These are phyloP conservation scores for Boletus albobrunnescens DNA, from an alignment of 1,284 basidiomycete species.

Conservation along the genomic window DNA sequence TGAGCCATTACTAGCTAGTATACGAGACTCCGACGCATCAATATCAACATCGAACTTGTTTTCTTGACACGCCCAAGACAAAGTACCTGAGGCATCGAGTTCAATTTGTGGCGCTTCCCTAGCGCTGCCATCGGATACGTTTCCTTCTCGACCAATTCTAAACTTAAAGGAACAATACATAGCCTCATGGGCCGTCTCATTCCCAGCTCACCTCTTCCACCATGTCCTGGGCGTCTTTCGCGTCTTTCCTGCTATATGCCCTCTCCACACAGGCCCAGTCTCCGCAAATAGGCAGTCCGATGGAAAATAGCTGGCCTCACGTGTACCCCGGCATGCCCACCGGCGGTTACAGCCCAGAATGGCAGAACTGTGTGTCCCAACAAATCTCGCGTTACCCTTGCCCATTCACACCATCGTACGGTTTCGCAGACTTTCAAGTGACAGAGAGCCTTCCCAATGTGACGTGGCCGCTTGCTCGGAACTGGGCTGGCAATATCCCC, in stretches of 20 bases:
- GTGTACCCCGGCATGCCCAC: constrained; percentile 28
- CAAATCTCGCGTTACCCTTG: not conserved
- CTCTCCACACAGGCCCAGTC: constrained; percentile 13
- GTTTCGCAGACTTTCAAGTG: constrained; percentile 53
- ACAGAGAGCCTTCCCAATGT: constrained; percentile 57
- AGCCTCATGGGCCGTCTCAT: too few species aligned
- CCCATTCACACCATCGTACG: not conserved
- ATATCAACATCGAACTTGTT: too few species aligned
- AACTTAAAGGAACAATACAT: too few species aligned
- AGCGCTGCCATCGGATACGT: too few species aligned
- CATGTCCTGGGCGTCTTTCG: constrained; percentile 9
- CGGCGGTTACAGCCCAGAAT: constrained; percentile 51
- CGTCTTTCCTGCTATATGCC: constrained; percentile 6
- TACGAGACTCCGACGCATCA: too few species aligned
- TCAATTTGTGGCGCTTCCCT: too few species aligned
- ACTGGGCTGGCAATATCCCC: constrained; percentile 64
- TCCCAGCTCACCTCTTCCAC: not conserved
- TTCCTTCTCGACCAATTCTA: too few species aligned
- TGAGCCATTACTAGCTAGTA: too few species aligned
- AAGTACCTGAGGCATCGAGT: too few species aligned
- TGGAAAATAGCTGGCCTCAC: constrained; percentile 27
- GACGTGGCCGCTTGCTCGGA: constrained; percentile 51
- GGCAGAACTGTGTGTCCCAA: constrained; percentile 54
- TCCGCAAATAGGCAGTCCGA: not conserved
- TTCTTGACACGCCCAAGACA: too few species aligned